Base-by-base conservation (phyloP, 139 green algal species). In the Tetratostichococcus sp. region DNA sequence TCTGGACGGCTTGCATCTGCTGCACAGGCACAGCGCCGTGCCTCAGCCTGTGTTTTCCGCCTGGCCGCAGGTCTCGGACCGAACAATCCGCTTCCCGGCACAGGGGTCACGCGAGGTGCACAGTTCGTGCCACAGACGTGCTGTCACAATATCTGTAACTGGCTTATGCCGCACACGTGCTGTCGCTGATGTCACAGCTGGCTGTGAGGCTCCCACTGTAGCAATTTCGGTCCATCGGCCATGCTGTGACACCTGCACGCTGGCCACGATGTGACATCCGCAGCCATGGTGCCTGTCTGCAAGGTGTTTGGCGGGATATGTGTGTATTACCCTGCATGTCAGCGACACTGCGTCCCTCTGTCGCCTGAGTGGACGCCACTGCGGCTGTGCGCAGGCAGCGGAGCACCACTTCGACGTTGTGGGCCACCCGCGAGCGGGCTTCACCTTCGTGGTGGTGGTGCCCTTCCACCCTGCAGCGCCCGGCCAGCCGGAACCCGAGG, bases 361-460 rank as follows among this genome's bases (percentile, higher is more conserved):
- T n/a, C n/a, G n/a, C n/a, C n/a, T n/a, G n/a, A n/a, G n/a, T n/a
- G n/a, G n/a, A n/a, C n/a, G n/a, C n/a, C n/a, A n/a, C n/a, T n/a
- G n/a, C n/a, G 4, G n/a, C 2, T 22, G 62, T 34, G 32, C 50
- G 65, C 76, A 84, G 71, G 71, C 66, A 33, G 50, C 65, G 17
- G 86, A 86, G 33, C 42, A 93, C 35, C 76, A 93, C 4, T 96
- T 89, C 79, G 91, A 96, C 66, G 81, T 96, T 30, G 78, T 94
- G 16, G 91, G 91, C 0, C 91, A 95, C 66, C 91, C 91, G 0
- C 71, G 79, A n/a, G 71, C 70, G 23, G 76, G 81, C 69, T 96
- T 94, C 70, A 71, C 82, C 34, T 96, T 93, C 70, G 70, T 76
- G 0, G 83, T 92, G 2, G 76, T 75, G 6, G 88, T 96, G 25